These are phyloP conservation scores for Trichoderma sp. DNA, from an alignment of 2,329 filamentous ascomycete genomes.

Conservation along the genomic window DNA sequence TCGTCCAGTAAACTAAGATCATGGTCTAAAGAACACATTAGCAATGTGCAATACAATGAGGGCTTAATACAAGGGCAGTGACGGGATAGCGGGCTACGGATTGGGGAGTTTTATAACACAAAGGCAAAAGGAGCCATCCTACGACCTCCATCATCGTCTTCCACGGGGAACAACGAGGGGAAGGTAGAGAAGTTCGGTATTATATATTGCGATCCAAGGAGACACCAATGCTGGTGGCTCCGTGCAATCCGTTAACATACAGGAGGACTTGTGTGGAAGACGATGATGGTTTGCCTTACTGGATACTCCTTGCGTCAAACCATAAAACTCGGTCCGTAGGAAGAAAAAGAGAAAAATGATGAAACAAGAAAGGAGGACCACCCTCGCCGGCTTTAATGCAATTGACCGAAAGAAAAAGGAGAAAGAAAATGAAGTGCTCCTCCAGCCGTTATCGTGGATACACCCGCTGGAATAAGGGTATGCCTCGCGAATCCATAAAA, in stretches of 20 bases:
- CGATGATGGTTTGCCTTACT: conserved; percentile 67
- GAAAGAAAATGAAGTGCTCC: conserved; percentile 28
- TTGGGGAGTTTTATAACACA: conserved; percentile 40
- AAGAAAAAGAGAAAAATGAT: conserved; percentile 18
- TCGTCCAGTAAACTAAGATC: conserved; percentile 60
- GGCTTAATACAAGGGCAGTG: neutral
- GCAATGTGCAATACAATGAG: conserved; percentile 29
- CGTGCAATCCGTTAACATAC: conserved; percentile 59
- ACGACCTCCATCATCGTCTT: conserved; percentile 63
- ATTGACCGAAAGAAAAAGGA: conserved; percentile 22
- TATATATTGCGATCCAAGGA: conserved; percentile 44
- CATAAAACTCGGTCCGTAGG: neutral
- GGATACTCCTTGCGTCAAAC: conserved; percentile 28
- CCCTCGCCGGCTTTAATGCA: conserved; percentile 24
- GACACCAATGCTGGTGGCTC: conserved; percentile 33
- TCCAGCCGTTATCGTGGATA: conserved; percentile 30
- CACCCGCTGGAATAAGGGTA: conserved; percentile 34
- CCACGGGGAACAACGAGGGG: conserved; percentile 41
- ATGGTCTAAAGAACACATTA: conserved; percentile 57
- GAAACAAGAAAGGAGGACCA: conserved; percentile 13
- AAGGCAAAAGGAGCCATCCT: conserved; percentile 45
- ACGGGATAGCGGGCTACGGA: conserved; percentile 12
- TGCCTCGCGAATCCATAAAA: conserved; percentile 30
- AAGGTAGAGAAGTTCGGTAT: conserved; percentile 34
- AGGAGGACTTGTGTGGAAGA: conserved; percentile 58